These are phyloP conservation scores for Oryza glumipatula DNA, from an alignment of 176 grass and related monocot species.

Conservation along the genomic window DNA sequence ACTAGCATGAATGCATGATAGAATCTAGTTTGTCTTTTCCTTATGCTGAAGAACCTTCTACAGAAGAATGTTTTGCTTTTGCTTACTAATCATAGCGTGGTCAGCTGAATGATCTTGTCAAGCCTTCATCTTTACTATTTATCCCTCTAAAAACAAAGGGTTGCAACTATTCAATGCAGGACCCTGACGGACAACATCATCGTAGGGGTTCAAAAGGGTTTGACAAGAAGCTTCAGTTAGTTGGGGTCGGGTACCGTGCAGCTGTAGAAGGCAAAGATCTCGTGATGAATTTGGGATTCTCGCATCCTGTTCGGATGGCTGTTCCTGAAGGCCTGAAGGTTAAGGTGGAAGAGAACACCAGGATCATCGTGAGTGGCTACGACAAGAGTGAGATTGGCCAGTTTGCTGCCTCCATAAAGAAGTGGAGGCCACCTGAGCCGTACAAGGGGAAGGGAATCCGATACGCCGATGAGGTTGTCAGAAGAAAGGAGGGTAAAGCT, in stretches of 20 bases:
- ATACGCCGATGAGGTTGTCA: slow-evolving; percentile 75
- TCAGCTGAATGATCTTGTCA: slow-evolving; percentile 14
- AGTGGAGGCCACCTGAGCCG: slow-evolving; percentile 95
- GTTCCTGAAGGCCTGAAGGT: slow-evolving; percentile 76
- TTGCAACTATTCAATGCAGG: slow-evolving; percentile 56
- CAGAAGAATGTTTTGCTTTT: neutral
- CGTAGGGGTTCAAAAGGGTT: slow-evolving; percentile 96
- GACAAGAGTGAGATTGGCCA: slow-evolving; percentile 83
- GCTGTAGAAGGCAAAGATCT: slow-evolving; percentile 81
- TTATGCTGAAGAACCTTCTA: neutral
- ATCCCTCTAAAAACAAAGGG: slow-evolving; percentile 22
- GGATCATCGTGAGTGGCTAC: slow-evolving; percentile 76
- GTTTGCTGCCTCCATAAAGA: slow-evolving; percentile 85
- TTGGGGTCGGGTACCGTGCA: slow-evolving; percentile 92
- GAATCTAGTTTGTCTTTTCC: neutral
- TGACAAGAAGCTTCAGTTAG: slow-evolving; percentile 80
- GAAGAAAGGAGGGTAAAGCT: slow-evolving; percentile 96
- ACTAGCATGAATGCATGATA: neutral
- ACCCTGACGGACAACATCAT: slow-evolving; percentile 91
- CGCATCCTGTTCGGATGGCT: slow-evolving; percentile 79
- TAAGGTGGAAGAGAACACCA: slow-evolving; percentile 93
- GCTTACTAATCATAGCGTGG: neutral
- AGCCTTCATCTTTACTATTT: neutral
- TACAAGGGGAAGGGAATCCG: slow-evolving; percentile 98
- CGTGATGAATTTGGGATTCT: slow-evolving; percentile 87